Conservation (phyloP, 2,329 filamentous ascomycete genomes). For the Colletotrichum cuscutae region DNA sequence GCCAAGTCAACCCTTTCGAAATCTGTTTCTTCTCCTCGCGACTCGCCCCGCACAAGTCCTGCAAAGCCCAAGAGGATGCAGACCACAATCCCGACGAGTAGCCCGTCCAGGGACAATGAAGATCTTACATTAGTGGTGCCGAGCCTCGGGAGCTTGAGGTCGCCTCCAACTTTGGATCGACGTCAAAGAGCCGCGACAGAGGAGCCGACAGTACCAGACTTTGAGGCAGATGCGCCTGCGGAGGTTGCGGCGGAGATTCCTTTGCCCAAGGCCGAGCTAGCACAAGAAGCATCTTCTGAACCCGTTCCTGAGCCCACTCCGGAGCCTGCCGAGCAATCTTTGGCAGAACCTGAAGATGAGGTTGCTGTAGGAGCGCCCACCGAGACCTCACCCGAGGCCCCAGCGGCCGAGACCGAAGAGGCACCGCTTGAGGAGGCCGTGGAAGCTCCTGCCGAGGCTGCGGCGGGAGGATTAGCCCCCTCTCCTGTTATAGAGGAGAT, state of each 20-base stretch:
- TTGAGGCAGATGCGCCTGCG: conserved; percentile 20
- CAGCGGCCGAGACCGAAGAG: background rate
- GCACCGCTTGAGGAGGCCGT: background rate
- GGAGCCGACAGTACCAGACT: background rate
- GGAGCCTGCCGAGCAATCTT: conserved; percentile 26
- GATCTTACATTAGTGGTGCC: conserved; percentile 65
- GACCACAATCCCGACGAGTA: conserved; percentile 47
- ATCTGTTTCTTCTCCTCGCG: conserved; percentile 34
- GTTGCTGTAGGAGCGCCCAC: conserved; percentile 15
- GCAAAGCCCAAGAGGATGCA: conserved; percentile 49
- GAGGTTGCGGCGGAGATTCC: conserved; percentile 20
- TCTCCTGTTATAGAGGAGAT: conserved; percentile 2
- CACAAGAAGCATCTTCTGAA: conserved; percentile 27
- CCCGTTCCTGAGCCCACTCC: conserved; percentile 12
- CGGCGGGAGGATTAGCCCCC: conserved; percentile 12
- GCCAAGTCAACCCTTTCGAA: conserved; percentile 37
- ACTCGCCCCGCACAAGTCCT: conserved; percentile 55
- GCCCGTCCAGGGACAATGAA: conserved; percentile 61
- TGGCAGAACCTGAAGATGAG: conserved; percentile 41
- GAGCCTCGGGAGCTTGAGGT: conserved; percentile 50
- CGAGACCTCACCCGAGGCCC: conserved; percentile 10
- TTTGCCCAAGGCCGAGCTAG: conserved; percentile 14
- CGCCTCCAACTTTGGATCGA: conserved; percentile 35
- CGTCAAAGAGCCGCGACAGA: conserved; percentile 27
- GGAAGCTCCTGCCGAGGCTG: conserved; percentile 24